phyloP scores from a whole-genome alignment of 2,329 filamentous ascomycete genomes.

The Pseudocercospora fijiensis region DNA sequence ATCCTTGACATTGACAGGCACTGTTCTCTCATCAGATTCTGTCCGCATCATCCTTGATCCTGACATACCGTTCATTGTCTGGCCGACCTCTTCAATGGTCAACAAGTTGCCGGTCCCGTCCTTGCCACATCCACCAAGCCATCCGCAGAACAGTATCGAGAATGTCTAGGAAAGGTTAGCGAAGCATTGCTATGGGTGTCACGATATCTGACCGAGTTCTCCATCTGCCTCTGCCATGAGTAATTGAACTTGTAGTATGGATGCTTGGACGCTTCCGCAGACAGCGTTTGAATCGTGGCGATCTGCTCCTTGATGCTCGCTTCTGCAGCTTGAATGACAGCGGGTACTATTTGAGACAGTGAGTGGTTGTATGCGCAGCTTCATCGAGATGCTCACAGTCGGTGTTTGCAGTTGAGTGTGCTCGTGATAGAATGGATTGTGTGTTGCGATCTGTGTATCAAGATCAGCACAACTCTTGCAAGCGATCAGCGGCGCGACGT shows the following conservation, averaged over 20 bases:
- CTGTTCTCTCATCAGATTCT: conserved; percentile 45
- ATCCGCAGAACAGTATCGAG: conserved; percentile 64
- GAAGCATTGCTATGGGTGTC: neutral
- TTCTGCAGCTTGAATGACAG: conserved; percentile 68
- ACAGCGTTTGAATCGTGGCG: conserved; percentile 67
- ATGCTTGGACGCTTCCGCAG: conserved; percentile 72
- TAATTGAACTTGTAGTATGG: conserved; percentile 98
- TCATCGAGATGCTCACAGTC: conserved; percentile 52
- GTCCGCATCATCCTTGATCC: neutral
- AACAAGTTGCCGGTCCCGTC: conserved; percentile 62
- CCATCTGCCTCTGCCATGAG: conserved; percentile 80
- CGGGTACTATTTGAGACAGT: conserved; percentile 54
- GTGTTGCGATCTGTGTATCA: conserved; percentile 62
- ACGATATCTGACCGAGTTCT: conserved; percentile 62
- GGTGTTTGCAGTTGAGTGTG: conserved; percentile 77
- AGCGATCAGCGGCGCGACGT: neutral
- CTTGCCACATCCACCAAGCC: conserved; percentile 70
- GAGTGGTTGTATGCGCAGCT: neutral
- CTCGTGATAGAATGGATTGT: conserved; percentile 79
- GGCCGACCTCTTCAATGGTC: conserved; percentile 83
- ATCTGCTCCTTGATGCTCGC: conserved; percentile 69
- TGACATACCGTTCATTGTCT: conserved; percentile 66
- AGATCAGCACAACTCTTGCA: neutral
- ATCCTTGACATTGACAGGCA: conserved; percentile 88
- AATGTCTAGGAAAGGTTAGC: conserved; percentile 48